Base-by-base conservation (phyloP, 1,139 yeast genomes). In the Pichia sp. region DNA sequence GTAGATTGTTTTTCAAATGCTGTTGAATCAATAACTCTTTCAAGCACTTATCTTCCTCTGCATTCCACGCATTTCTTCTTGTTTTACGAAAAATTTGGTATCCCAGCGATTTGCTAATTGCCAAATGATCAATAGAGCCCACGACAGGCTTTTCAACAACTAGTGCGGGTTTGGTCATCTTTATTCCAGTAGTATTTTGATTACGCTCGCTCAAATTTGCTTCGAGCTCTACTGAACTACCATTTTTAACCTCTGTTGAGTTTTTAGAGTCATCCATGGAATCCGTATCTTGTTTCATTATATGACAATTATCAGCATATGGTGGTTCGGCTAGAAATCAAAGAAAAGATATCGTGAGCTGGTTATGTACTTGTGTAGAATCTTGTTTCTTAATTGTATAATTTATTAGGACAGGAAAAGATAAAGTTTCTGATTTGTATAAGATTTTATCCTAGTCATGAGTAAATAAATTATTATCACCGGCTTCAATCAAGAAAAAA, bases 31-130 rank as follows among this genome's bases (percentile, higher is more conserved):
- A 74, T 3, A 57, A 39, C 9, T 60, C 56, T 49, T 70, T 70
- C 34, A 86, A 66, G 16, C 69, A 64, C 6, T 67, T 66, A 64
- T 86, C 95, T 57, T 86, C 93, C 39, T 79, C 81, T 49, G 76
- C 75, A 2, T 80, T 71, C 95, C 95, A 86, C 5, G 87, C 79
- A 54, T 81, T 79, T 51, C 93, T 70, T 4, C 81, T 72, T 18
- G 74, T 79, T 52, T 85, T 74, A 40, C 91, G 70, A 61, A 82
- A 83, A 2, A 90, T 85, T 60, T 83, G 86, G 64, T 82, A 83
- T 6, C 95, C 95, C n/a, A 86, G 67, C 1, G 87, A 80, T 63
- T 83, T 86, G 3, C 91, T 83, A 25, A 85, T 74, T 19, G 84
- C 83, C 52, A 85, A 64, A 8, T 88, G 85, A 63, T 85, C 88